Evolutionary conservation across 2,329 filamentous ascomycete species (phyloP).

Genomic region (Pseudogymnoascus sp.): DNA sequence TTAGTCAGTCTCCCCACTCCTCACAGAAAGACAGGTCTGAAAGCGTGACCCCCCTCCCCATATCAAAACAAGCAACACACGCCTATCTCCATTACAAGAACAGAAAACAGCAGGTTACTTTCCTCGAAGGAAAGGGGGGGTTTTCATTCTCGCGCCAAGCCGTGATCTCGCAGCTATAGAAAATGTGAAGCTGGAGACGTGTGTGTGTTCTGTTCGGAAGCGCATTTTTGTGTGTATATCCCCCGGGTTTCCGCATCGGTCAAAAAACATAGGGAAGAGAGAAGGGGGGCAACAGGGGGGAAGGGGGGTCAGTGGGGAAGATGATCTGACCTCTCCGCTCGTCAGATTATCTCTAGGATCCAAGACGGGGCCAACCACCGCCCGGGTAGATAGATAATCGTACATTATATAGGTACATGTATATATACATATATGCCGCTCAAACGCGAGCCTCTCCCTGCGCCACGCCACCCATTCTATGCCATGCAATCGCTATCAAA

Average conservation of each 20-base stretch:
- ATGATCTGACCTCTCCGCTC: too few species aligned
- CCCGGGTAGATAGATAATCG: not conserved
- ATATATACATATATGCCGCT: constrained; percentile 7
- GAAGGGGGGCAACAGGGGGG: too few species aligned
- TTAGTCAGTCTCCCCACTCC: constrained; percentile 46
- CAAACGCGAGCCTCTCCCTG: not conserved
- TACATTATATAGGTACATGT: constrained; percentile 12
- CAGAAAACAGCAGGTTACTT: not conserved
- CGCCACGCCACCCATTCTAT: not conserved
- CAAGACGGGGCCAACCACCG: not conserved
- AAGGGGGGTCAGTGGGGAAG: too few species aligned
- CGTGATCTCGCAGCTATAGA: constrained; percentile 44
- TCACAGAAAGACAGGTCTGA: constrained; percentile 45
- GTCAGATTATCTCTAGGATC: too few species aligned
- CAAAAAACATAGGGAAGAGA: not conserved
- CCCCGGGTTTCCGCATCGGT: not conserved
- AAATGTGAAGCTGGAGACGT: constrained; percentile 36
- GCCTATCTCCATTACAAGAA: too few species aligned
- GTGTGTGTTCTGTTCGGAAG: constrained; percentile 43
- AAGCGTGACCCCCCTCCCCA: constrained; percentile 32
- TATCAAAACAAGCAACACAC: not conserved
- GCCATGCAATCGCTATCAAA: constrained; percentile 4
- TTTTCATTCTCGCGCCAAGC: constrained; percentile 41
- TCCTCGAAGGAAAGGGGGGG: constrained; percentile 12
- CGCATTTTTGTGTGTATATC: constrained; percentile 27